Conservation (phyloP, 2,329 filamentous ascomycete genomes). For the Paecilomyces formosus region DNA sequence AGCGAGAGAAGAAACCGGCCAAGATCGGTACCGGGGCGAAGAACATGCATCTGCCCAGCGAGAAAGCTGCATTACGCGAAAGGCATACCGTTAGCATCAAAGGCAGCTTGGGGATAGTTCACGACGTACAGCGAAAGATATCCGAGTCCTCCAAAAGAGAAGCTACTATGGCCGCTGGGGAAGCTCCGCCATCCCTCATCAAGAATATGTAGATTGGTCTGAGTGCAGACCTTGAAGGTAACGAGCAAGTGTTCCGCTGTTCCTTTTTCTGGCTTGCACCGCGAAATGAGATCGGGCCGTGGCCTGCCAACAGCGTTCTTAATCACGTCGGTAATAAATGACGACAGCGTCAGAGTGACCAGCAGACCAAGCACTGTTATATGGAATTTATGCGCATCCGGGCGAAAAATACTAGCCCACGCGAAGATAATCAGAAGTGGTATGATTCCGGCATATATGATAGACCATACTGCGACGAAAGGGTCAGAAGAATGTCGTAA, state of each 20-base stretch:
- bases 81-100: not conserved
- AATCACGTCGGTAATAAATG: slow-evolving; percentile 79
- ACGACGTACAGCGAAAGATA: slow-evolving; percentile 44
- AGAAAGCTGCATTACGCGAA: slow-evolving; percentile 28
- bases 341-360: slow-evolving; percentile 67
- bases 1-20: slow-evolving; percentile 48
- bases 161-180: slow-evolving; percentile 56
- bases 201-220: slow-evolving; percentile 48
- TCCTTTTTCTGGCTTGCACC: slow-evolving; percentile 64
- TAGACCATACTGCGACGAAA: slow-evolving; percentile 51
- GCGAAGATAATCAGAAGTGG: slow-evolving; percentile 61
- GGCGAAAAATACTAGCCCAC: slow-evolving; percentile 56
- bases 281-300: slow-evolving; percentile 78
- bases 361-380: slow-evolving; percentile 74
- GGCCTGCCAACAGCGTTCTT: slow-evolving; percentile 83
- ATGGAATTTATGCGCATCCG: slow-evolving; percentile 71
- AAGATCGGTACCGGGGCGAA: slow-evolving; percentile 52
- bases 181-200: slow-evolving; percentile 61
- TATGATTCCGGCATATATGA: slow-evolving; percentile 68
- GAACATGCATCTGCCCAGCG: slow-evolving; percentile 51
- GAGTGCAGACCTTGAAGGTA: slow-evolving; percentile 37
- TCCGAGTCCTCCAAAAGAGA: slow-evolving; percentile 54
- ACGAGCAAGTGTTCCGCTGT: slow-evolving; percentile 51
- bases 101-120: slow-evolving; percentile 7
- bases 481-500: not conserved